Percentiles rank a stretch among this genome's conserved stretches.
Evolutionary conservation across 495 filamentous ascomycete genomes (phyloP).

Genomic region (Lasiosphaeris hirsuta): DNA sequence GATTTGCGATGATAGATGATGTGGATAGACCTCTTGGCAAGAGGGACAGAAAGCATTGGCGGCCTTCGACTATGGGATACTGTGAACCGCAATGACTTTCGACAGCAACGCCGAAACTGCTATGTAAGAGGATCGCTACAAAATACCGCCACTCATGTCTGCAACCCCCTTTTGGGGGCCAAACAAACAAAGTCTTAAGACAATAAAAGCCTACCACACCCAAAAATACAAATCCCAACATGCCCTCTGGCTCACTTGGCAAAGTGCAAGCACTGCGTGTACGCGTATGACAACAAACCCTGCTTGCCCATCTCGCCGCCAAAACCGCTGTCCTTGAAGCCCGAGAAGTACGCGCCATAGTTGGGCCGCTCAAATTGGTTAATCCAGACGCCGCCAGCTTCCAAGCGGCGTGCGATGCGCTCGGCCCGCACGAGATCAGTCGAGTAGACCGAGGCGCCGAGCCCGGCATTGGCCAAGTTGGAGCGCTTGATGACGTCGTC

Average conservation of each 20-base stretch:
- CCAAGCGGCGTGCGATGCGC: conserved; percentile 47
- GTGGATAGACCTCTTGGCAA: no score
- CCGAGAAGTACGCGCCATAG: conserved; percentile 57
- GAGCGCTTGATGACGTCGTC: conserved; percentile 56
- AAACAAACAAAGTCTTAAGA: no score
- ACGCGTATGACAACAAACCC: conserved; percentile 57
- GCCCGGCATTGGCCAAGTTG: conserved; percentile 53
- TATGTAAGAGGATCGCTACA: no score
- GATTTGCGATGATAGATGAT: no score
- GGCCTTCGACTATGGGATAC: no score
- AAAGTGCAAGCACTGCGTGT: conserved; percentile 51
- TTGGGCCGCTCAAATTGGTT: conserved; percentile 49
- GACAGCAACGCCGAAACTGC: no score
- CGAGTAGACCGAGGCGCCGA: conserved; percentile 58
- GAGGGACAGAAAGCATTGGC: no score
- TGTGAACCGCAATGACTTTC: no score
- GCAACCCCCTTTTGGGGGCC: no score
- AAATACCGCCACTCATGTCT: no score
- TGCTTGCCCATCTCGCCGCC: conserved; percentile 60
- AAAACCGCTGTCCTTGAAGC: conserved; percentile 64
- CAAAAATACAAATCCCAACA: no score
- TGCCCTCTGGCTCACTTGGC: conserved; percentile 21
- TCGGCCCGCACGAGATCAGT: conserved; percentile 48
- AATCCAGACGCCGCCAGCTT: conserved; percentile 58
- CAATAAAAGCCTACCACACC: no score